Evolutionary conservation across 352 stramenopile genomes (phyloP).

Genomic region (Thraustotheca clavata): DNA sequence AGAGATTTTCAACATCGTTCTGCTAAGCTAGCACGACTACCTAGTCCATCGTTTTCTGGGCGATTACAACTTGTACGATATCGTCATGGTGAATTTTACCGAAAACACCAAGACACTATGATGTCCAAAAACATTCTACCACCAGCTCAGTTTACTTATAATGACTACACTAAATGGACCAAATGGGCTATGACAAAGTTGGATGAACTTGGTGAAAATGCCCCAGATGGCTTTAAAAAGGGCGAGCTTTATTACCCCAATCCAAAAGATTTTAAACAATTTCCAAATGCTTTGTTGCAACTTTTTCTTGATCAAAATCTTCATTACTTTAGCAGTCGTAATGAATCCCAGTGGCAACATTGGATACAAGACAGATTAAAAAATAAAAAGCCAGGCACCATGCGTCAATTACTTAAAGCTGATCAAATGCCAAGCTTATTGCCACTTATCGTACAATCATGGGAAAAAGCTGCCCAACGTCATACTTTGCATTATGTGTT

Average conservation of each 20-base stretch:
- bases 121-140: constrained; percentile 39
- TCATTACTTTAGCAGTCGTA: constrained; percentile 52
- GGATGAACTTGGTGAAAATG: constrained; percentile 30
- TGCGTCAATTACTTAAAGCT: constrained; percentile 36
- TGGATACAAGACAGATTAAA: constrained; percentile 58
- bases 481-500: constrained; percentile 55
- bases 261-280: constrained; percentile 36
- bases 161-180: constrained; percentile 58
- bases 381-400: constrained; percentile 35
- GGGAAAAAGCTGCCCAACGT: constrained; percentile 46
- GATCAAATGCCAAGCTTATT: constrained; percentile 47
- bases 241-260: constrained; percentile 53
- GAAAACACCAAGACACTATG: constrained; percentile 71
- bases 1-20: constrained; percentile 60
- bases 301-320: constrained; percentile 43
- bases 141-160: constrained; percentile 26
- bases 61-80: constrained; percentile 72
- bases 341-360: constrained; percentile 39
- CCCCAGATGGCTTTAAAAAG: constrained; percentile 48
- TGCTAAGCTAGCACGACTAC: constrained; percentile 48
- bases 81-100: constrained; percentile 70
- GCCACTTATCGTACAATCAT: constrained; percentile 39
- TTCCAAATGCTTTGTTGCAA: constrained; percentile 54
- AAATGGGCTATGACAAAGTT: constrained; percentile 48
- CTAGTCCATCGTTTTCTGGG: constrained; percentile 54